Conservation (phyloP, 768 basidiomycete genomes). For the Tricholoma sp. region DNA sequence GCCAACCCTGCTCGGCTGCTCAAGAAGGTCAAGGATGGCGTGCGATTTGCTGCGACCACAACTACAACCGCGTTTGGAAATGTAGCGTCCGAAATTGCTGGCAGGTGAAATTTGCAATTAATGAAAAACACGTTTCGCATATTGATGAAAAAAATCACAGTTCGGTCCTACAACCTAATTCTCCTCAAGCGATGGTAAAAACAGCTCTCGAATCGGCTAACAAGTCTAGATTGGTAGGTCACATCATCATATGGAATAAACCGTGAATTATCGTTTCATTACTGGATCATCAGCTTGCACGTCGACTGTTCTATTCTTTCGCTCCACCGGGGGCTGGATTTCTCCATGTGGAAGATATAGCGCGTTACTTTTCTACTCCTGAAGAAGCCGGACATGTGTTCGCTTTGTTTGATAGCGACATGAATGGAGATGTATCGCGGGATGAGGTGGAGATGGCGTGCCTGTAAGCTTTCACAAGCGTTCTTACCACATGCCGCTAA, state of each 20-base stretch:
- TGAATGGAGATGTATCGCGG: constrained; percentile 65
- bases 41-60: constrained; percentile 69
- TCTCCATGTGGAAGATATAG: constrained; percentile 64
- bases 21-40: constrained; percentile 66
- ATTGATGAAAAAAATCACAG: constrained; percentile 22
- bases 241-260: not conserved
- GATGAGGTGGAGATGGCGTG: constrained; percentile 76
- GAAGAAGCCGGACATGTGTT: constrained; percentile 71
- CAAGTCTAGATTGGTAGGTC: constrained; percentile 62
- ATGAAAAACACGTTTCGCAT: not conserved
- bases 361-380: constrained; percentile 57
- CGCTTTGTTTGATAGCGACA: constrained; percentile 63
- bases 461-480: constrained; percentile 37
- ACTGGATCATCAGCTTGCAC: constrained; percentile 54
- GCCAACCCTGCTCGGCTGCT: constrained; percentile 59
- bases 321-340: constrained; percentile 52
- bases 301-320: constrained; percentile 85
- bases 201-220: constrained; percentile 75
- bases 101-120: constrained; percentile 28
- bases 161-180: constrained; percentile 85
- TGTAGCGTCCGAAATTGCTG: constrained; percentile 51
- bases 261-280: not conserved
- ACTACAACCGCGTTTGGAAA: constrained; percentile 71
- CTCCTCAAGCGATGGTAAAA: constrained; percentile 75
- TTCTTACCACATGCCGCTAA: not conserved